These are phyloP conservation scores for Castanopsis chinensis DNA, from an alignment of 306 rosid genomes.

Conservation along the genomic window DNA sequence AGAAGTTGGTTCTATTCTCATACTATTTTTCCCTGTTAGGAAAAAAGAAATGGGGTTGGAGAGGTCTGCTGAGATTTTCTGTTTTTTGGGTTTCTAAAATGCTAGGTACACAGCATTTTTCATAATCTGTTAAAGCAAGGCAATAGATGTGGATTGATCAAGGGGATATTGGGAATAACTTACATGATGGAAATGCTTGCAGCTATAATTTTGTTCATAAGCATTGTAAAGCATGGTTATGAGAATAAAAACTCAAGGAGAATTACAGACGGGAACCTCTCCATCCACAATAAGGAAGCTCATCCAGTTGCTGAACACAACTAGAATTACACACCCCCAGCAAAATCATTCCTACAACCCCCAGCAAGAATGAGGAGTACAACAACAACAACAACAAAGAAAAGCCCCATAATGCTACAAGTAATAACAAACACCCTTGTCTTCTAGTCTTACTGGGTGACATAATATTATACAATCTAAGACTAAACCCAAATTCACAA, in stretches of 20 bases:
- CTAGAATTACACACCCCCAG: not conserved
- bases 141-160: too few relatives aligned
- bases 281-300: too few relatives aligned
- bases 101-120: too few relatives aligned
- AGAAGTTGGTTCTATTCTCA: not conserved
- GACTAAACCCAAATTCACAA: not conserved
- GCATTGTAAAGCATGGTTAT: too few relatives aligned
- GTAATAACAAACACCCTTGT: not conserved
- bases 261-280: too few relatives aligned
- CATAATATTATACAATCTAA: not conserved
- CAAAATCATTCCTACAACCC: not conserved
- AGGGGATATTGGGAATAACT: too few relatives aligned
- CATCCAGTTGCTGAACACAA: not conserved
- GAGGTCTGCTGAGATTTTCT: not conserved
- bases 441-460: not conserved
- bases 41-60: not conserved
- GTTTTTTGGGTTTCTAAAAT: not conserved
- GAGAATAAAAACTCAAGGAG: too few relatives aligned
- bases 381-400: not conserved
- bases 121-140: too few relatives aligned
- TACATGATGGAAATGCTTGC: too few relatives aligned
- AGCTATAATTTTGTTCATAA: too few relatives aligned
- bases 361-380: not conserved
- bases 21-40: not conserved
- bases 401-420: not conserved